Percentiles rank a stretch among this genome's conserved stretches.
Conservation (phyloP, 768 basidiomycete species). For the Lactarius indigo region DNA sequence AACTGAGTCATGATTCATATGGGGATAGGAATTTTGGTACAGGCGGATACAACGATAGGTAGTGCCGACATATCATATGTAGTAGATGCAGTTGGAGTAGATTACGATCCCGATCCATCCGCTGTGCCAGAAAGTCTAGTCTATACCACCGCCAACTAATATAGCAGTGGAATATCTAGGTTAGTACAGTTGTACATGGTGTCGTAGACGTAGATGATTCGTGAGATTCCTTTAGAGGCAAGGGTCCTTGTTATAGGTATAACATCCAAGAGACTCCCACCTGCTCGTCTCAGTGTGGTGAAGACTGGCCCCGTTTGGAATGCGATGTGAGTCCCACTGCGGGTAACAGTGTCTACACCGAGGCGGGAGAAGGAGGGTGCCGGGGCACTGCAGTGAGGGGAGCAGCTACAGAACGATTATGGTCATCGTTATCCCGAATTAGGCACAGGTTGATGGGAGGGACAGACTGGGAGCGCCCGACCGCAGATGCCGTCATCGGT, state of each 20-base stretch:
- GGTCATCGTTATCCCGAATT: slow-evolving; percentile 15
- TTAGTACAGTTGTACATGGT: slow-evolving; percentile 15
- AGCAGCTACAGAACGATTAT: slow-evolving; percentile 1
- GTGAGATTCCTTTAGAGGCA: not conserved
- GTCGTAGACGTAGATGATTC: not conserved
- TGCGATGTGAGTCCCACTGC: not conserved
- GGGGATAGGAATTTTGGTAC: not conserved
- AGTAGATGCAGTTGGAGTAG: not conserved
- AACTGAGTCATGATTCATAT: slow-evolving; percentile 8
- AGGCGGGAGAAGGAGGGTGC: slow-evolving; percentile 18
- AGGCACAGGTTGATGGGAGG: slow-evolving; percentile 15
- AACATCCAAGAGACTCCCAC: slow-evolving; percentile 3
- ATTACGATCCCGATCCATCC: slow-evolving; percentile 2
- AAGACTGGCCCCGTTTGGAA: not conserved
- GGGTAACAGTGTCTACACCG: slow-evolving; percentile 4
- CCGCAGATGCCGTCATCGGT: slow-evolving; percentile 5
- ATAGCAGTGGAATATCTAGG: slow-evolving; percentile 14
- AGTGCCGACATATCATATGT: not conserved
- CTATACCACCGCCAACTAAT: slow-evolving; percentile 7
- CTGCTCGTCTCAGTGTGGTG: not conserved
- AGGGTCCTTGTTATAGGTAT: not conserved
- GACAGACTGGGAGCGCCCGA: slow-evolving; percentile 19
- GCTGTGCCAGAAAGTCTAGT: slow-evolving; percentile 14
- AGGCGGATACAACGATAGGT: not conserved
- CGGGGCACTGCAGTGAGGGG: slow-evolving; percentile 8